Evolutionary conservation across 176 grass and related monocot genomes (phyloP).

Genomic region (Eragrostis nindensis): DNA sequence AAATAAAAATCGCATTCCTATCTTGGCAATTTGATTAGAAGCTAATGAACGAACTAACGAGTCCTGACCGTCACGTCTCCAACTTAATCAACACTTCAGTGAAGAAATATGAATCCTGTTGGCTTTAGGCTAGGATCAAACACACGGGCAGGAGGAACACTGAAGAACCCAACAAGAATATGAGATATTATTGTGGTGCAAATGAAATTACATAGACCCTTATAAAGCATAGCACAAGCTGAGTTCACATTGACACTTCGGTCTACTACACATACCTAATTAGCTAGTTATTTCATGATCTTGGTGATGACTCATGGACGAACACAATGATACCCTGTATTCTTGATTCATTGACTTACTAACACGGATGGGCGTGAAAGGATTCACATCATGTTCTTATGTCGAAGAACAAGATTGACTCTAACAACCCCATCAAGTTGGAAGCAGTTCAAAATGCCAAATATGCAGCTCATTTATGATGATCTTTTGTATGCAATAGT

Average conservation of each 20-base stretch:
- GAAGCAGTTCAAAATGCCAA: background rate
- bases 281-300: background rate
- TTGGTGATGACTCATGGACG: background rate
- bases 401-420: background rate
- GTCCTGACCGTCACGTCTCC: background rate
- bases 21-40: background rate
- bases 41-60: background rate
- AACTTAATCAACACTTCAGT: background rate
- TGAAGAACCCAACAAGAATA: background rate
- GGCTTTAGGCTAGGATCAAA: background rate
- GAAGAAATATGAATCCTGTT: background rate
- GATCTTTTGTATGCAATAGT: slow-evolving; percentile 5
- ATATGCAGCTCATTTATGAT: background rate
- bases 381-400: background rate
- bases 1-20: slow-evolving; percentile 10
- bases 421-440: background rate
- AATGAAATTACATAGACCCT: background rate
- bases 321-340: background rate
- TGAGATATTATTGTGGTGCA: background rate
- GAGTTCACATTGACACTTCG: background rate
- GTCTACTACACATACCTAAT: background rate
- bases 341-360: background rate
- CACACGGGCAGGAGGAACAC: background rate
- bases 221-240: background rate
- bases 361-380: background rate